phyloP scores from a whole-genome alignment of 2,329 filamentous ascomycete genomes.

The Pyrenochaeta sp. region DNA sequence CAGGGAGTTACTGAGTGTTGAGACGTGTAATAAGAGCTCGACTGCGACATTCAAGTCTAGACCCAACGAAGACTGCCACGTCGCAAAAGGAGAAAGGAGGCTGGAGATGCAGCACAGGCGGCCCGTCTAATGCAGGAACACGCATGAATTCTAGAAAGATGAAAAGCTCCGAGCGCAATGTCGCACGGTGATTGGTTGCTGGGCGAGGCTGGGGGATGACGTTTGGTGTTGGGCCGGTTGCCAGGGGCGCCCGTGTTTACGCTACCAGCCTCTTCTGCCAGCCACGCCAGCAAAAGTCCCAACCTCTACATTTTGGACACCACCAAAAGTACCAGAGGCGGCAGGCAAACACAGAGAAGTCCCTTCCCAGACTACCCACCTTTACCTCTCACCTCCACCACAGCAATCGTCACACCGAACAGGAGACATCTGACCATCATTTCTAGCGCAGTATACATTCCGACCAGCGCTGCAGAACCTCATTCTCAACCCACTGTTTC shows the following conservation, averaged over 20 bases:
- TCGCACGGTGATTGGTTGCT: constrained; percentile 25
- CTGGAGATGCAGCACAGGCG: constrained; percentile 24
- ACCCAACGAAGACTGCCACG: constrained; percentile 33
- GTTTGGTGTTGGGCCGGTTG: constrained; percentile 24
- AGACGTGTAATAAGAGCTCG: too few species aligned
- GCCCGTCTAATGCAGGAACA: constrained; percentile 34
- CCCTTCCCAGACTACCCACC: constrained; percentile 45
- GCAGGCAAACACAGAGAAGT: constrained; percentile 35
- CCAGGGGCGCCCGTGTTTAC: constrained; percentile 26
- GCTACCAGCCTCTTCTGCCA: constrained; percentile 38
- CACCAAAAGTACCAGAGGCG: constrained; percentile 42
- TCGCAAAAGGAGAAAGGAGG: constrained; percentile 32
- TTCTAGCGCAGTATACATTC: constrained; percentile 42
- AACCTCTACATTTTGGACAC: constrained; percentile 43
- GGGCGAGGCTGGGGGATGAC: constrained; percentile 26
- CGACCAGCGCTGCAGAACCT: constrained; percentile 34
- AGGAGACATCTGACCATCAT: constrained; percentile 41
- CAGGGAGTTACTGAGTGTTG: too few species aligned
- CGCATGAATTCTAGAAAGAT: constrained; percentile 11
- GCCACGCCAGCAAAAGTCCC: constrained; percentile 33
- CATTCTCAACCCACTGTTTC: background rate
- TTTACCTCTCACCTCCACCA: constrained; percentile 27
- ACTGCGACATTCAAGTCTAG: constrained; percentile 6
- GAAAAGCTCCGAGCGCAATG: constrained; percentile 13
- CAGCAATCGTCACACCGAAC: constrained; percentile 24